Conservation (phyloP, 208 protist species). For the Leishmania martiniquensis region DNA sequence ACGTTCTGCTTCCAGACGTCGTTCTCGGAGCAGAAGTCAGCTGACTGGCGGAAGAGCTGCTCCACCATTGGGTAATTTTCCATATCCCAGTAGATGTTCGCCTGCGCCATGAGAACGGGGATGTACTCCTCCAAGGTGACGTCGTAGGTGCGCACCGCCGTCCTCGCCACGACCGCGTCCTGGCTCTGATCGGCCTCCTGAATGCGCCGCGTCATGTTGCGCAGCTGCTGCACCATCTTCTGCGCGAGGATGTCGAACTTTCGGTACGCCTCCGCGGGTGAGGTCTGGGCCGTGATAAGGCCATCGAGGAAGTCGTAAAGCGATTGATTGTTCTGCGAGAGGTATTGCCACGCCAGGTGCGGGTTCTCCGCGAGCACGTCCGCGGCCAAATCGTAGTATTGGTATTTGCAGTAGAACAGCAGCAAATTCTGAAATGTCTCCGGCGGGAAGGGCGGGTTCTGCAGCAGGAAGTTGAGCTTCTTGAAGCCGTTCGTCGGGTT, state of each 20-base stretch:
- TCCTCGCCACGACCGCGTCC: constrained; percentile 87
- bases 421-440: constrained; percentile 98
- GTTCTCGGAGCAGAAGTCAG: constrained; percentile 97
- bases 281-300: constrained; percentile 94
- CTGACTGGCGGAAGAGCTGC: constrained; percentile 94
- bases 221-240: constrained; percentile 95
- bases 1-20: constrained; percentile 98
- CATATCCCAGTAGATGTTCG: constrained; percentile 98
- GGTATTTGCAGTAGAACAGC: constrained; percentile 97
- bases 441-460: constrained; percentile 95
- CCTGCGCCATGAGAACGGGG: constrained; percentile 96
- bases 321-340: constrained; percentile 91
- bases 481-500: constrained; percentile 95
- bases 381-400: constrained; percentile 96
- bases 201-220: constrained; percentile 95
- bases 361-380: constrained; percentile 96
- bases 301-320: constrained; percentile 97
- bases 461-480: constrained; percentile 97
- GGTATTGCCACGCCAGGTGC: constrained; percentile 94
- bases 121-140: constrained; percentile 96
- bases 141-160: constrained; percentile 92
- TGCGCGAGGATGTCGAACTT: constrained; percentile 96
- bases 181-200: constrained; percentile 93
- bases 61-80: constrained; percentile 97
- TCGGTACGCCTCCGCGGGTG: constrained; percentile 95